Conservation (phyloP, 2,329 filamentous ascomycete genomes). For the Mycosphaerella arachidis region DNA sequence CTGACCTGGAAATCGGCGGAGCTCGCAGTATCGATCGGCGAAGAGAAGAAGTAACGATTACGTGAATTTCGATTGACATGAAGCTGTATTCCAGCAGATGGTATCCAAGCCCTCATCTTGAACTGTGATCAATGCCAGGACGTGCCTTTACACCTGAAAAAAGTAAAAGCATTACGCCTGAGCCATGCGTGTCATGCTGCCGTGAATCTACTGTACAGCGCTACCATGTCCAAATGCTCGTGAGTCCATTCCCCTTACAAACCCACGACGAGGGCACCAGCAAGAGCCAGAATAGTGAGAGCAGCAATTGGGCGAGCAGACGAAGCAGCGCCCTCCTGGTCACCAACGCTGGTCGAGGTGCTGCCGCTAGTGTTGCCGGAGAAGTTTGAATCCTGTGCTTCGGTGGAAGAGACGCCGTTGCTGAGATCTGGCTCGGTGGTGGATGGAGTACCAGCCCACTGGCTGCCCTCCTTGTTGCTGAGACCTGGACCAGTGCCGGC, state of each 20-base stretch:
- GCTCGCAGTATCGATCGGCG: too few relatives aligned
- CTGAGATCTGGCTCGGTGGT: conserved; percentile 43
- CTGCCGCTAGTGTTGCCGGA: conserved; percentile 7
- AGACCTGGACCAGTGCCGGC: conserved; percentile 55
- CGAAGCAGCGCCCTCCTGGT: conserved; percentile 23
- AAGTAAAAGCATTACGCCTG: background rate
- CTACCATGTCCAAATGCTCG: background rate
- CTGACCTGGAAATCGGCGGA: too few relatives aligned
- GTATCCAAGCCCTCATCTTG: background rate
- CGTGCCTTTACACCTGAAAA: background rate
- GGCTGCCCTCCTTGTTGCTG: conserved; percentile 41
- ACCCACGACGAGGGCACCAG: conserved; percentile 1
- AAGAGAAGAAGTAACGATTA: background rate
- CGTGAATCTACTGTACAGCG: background rate
- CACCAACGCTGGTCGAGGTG: conserved; percentile 18
- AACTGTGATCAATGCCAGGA: background rate
- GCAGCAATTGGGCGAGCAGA: conserved; percentile 42
- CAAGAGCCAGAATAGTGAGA: conserved; percentile 19
- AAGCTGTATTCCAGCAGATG: background rate
- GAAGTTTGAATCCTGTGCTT: conserved; percentile 18
- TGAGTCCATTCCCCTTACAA: background rate
- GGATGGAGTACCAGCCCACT: conserved; percentile 47
- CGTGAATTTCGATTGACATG: background rate
- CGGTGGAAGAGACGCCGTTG: conserved; percentile 22
- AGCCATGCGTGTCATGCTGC: background rate